Conservation (phyloP, 352 stramenopile genomes). For the Pilasporangium apinafurcum region DNA sequence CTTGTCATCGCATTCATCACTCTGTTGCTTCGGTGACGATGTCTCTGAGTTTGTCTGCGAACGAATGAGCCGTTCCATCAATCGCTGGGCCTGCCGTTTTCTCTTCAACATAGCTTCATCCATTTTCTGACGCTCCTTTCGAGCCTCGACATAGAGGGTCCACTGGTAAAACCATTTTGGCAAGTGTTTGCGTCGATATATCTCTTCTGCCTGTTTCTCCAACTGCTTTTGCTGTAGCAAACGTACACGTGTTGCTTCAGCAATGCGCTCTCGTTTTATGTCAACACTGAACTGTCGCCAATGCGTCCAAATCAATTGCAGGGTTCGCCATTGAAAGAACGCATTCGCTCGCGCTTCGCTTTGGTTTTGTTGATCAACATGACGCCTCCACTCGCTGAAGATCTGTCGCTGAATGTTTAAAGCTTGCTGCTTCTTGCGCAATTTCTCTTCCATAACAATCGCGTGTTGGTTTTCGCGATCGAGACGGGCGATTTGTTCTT, state of each 20-base stretch:
- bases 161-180: constrained; percentile 50
- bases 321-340: constrained; percentile 12
- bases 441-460: not conserved
- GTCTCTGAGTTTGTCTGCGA: constrained; percentile 1
- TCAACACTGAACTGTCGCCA: constrained; percentile 6
- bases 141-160: constrained; percentile 11
- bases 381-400: constrained; percentile 1
- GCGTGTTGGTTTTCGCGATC: constrained; percentile 8
- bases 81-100: constrained; percentile 22
- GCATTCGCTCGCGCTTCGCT: not conserved
- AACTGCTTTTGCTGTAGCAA: constrained; percentile 15
- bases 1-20: no score
- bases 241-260: constrained; percentile 1
- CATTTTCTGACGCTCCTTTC: constrained; percentile 19
- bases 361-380: not conserved
- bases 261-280: constrained; percentile 3
- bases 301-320: constrained; percentile 12
- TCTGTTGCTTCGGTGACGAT: no score
- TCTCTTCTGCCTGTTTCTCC: constrained; percentile 12
- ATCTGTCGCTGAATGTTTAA: not conserved
- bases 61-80: constrained; percentile 33
- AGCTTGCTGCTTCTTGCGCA: not conserved
- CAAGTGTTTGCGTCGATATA: constrained; percentile 27
- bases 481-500: constrained; percentile 28
- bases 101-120: constrained; percentile 16